A percentile compares a stretch with the other conserved stretches of the same genome.
Conservation (phyloP, 768 basidiomycete species). For the Butyriboletus loyo region DNA sequence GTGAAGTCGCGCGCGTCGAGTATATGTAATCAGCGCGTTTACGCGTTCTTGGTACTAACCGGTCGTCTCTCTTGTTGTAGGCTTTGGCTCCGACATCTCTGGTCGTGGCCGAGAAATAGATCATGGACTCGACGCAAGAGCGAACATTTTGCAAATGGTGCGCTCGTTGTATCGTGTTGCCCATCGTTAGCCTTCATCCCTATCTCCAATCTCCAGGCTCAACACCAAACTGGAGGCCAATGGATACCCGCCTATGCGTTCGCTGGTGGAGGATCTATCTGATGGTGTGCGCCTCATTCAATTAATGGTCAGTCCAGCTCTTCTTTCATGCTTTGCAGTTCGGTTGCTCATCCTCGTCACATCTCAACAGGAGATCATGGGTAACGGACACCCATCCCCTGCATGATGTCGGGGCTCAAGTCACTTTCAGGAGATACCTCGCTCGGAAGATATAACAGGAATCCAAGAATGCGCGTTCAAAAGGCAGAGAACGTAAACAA, state of each 20-base stretch:
- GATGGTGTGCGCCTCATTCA: slow-evolving; percentile 96
- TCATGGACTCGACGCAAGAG: slow-evolving; percentile 50
- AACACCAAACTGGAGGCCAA: slow-evolving; percentile 91
- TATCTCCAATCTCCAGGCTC: slow-evolving; percentile 55
- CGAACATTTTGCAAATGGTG: slow-evolving; percentile 93
- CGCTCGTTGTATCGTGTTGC: slow-evolving; percentile 1
- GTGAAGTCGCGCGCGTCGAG: slow-evolving; percentile 32
- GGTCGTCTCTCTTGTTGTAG: neutral
- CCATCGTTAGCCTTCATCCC: neutral
- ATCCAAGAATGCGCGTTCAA: slow-evolving; percentile 89
- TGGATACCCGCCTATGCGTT: slow-evolving; percentile 83
- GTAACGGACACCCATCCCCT: slow-evolving; percentile 36
- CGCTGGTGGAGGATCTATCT: slow-evolving; percentile 85
- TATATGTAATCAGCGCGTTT: slow-evolving; percentile 23
- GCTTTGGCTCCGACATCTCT: neutral
- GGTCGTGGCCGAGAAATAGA: neutral
- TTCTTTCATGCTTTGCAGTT: neutral
- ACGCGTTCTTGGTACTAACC: neutral
- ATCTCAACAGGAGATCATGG: slow-evolving; percentile 87
- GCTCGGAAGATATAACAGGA: slow-evolving; percentile 92
- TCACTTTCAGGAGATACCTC: slow-evolving; percentile 68
- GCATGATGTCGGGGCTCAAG: slow-evolving; percentile 6
- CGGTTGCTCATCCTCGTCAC: neutral
- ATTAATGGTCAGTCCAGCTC: slow-evolving; percentile 63
- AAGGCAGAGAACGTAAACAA: slow-evolving; percentile 98